Evolutionary conservation across 1,284 basidiomycete species (phyloP), one percentile per base, ranked within the genome.

Genomic region (Ganoderma resinaceum): DNA sequence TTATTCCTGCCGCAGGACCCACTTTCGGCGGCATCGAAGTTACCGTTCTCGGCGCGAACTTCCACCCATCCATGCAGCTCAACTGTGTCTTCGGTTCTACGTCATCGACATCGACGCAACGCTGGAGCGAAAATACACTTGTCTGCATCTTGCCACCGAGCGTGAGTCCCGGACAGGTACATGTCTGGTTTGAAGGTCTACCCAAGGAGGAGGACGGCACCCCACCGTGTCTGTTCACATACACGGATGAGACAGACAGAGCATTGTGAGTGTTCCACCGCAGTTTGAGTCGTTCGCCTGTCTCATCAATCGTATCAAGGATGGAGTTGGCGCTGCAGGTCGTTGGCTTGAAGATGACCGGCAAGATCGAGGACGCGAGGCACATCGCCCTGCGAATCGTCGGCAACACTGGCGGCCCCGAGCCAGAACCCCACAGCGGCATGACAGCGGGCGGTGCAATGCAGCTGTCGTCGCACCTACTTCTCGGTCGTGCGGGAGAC

Each of bases 321-420:
- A 97, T 98, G 95, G 96, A 98, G 79, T 87, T 98, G 66, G 96
- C 96, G 61, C 83, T 98, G 8, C 95, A 97, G 78, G 95, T 98
- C 11, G 95, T 98, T 33, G 96, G 96, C 1, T 82, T 98, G 71
- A 96, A 97, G 83, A 97, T 98, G 95, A 98, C 95, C 0, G 96
- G 96, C 46, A 94, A 95, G 77, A 91, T 97, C 64, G 95, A 97
- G 75, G 94, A 96, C 67, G 95, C 96, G 3, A 92, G 94, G 79
- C 94, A 96, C 72, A 93, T 97, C 53, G 96, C 96, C 26, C 90
- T 94, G 87, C 87, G 92, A 57, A 95, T 94, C 71, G 91, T 95
- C 52, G 89, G 90, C 43, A 89, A 85, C 66, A 82, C 88, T 20
- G 86, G 85, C 43, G 78, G 80, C 38, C 87, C 90, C 66, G 80